Evolutionary conservation across 148 eudicot species (phyloP).

Genomic region (Limonium bicolor): DNA sequence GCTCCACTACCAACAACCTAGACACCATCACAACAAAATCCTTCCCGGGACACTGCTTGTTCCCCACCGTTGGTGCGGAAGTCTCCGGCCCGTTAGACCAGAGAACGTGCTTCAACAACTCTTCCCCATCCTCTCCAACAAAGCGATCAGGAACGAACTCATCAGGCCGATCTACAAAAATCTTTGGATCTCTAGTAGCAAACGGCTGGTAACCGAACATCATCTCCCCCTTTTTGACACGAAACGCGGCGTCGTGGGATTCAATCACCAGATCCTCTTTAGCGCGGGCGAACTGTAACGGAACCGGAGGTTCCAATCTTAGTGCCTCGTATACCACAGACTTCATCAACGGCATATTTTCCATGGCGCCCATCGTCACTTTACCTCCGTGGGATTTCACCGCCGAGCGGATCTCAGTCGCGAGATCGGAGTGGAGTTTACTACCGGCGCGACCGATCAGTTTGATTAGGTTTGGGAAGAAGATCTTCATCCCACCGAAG

Average conservation of each 20-base stretch:
- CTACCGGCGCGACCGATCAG: conserved; percentile 68
- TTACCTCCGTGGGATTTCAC: conserved; percentile 37
- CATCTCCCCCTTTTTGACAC: conserved; percentile 68
- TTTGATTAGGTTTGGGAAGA: conserved; percentile 67
- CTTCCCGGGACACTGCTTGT: conserved; percentile 95
- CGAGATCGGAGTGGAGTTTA: conserved; percentile 40
- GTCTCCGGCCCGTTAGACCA: conserved; percentile 93
- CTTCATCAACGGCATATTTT: conserved; percentile 58
- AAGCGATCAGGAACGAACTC: conserved; percentile 78
- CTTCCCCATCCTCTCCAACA: conserved; percentile 49
- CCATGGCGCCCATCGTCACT: conserved; percentile 61
- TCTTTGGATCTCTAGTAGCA: conserved; percentile 65
- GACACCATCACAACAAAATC: conserved; percentile 68
- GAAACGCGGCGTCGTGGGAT: conserved; percentile 63
- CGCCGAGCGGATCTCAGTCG: conserved; percentile 53
- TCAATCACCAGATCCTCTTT: conserved; percentile 44
- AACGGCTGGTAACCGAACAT: conserved; percentile 78
- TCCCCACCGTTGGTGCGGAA: conserved; percentile 27
- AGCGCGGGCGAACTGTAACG: conserved; percentile 49
- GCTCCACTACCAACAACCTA: conserved; percentile 57
- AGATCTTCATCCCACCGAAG: conserved; percentile 76
- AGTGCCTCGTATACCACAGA: conserved; percentile 76
- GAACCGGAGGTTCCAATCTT: conserved; percentile 71
- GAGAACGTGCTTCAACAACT: conserved; percentile 43
- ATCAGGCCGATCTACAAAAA: conserved; percentile 53